Base-by-base conservation (phyloP, 331 rosid species). In the Malus hybrid region DNA sequence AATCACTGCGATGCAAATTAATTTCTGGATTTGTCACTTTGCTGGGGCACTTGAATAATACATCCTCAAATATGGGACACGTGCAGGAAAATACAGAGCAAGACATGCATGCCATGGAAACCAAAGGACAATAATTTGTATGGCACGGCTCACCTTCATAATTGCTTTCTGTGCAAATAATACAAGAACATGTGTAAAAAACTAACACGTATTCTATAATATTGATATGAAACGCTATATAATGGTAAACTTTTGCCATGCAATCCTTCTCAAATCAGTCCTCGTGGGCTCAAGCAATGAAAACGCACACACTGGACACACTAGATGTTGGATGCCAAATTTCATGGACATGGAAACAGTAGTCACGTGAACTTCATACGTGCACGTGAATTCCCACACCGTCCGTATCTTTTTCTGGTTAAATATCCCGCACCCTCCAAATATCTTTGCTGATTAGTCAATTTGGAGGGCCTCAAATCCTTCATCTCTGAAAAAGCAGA, bases 361-460 rank as follows among this genome's bases (percentile, higher is more conserved):
- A 18, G 85, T 75, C 87, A 77, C 87, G 83, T 78, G 82, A 88
- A 78, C 33, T 65, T 80, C 77, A 65, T 52, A 68, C 71, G 36
- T 34, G 53, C 79, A 76, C 80, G 73, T 80, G 77, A 76, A 10
- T n/a, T 48, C 36, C 70, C 66, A 33, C 75, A 70, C 75, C 77
- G 19, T 28, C 71, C 46, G 36, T 5, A 44, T 73, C 18, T 14
- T 33, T 20, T 66, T 66, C 11, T 16, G 11, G 42, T 4, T 4
- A 1, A 4, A 30, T 3, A 63, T 58, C 69, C 11, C 66, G 24
- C 30, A 52, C 13, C 78, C n/a, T 16, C 1, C 14, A 11, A 73
- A 53, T 55, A 7, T 32, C 48, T 16, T 20, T 18, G 42, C 39
- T 32, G 78, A 77, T 70, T 46, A 34, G 76, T 85, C 80, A 58